Evolutionary conservation across 2,329 filamentous ascomycete genomes (phyloP), one percentile per base, ranked within the genome.

Genomic region (Aspergillus sp.): DNA sequence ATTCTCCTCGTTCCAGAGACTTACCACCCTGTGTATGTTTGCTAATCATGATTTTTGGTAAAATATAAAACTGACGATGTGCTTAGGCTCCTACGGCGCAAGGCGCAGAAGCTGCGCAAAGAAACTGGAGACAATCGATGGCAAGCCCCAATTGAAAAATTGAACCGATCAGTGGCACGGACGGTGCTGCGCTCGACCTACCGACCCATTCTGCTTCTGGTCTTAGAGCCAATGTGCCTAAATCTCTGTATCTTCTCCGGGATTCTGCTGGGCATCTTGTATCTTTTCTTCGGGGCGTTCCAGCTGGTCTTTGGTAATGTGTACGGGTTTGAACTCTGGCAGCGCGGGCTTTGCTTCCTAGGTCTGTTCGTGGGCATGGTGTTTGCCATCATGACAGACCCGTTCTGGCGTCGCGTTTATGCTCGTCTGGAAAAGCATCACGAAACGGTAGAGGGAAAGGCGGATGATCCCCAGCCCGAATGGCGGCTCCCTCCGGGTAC

Each of bases 211-310:
- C 80, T 93, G 66, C 78, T 96, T 4, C 76, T 96, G 46, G 66
- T 83, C 43, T 78, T 86, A 45, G 88, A 94, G 71, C 87, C 86
- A 53, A 96, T 95, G 88, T 86, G 83, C 49, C 72, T 93, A 48
- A 81, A 82, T 55, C 80, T 96, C 28, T 93, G 88, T 66, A 69
- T 93, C 26, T 86, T 90, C 57, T 87, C 86, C 1, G 88, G 88
- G 35, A 80, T 96, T 45, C 72, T 95, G n/a, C 74, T 95, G 5
- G 90, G 89, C 4, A 85, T 94, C 40, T 71, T 95, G 2, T 95
- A 95, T 62, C 79, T 95, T 35, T 94, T 94, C 72, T 94, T 94
- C 63, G 88, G 88, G 19, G 88, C 89, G 0, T 94, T 95, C 58
- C 79, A 85, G 4, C 72, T 94, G 40, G 82, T 95, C 10, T 95